Conservation (phyloP, 2,329 filamentous ascomycete species). For the Fusarium bactridioides region DNA sequence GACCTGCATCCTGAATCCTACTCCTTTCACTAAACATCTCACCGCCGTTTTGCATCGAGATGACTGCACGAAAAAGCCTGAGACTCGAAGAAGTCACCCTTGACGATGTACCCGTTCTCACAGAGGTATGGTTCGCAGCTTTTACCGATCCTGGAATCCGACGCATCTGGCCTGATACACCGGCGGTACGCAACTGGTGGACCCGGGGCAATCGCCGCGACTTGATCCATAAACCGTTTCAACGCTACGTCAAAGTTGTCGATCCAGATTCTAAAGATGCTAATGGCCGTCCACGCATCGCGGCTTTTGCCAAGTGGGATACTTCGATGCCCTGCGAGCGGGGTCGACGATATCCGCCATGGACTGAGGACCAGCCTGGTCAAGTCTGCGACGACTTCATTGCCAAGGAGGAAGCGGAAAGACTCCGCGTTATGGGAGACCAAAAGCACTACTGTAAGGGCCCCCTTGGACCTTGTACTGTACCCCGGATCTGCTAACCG, state of each 20-base stretch:
- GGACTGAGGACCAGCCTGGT: slow-evolving; percentile 21
- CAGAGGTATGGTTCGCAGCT: slow-evolving; percentile 27
- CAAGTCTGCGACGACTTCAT: slow-evolving; percentile 26
- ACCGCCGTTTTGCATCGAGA: neutral
- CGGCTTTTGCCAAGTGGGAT: slow-evolving; percentile 33
- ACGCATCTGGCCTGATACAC: slow-evolving; percentile 29
- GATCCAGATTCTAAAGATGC: slow-evolving; percentile 12
- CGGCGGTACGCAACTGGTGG: slow-evolving; percentile 29
- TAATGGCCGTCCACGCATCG: slow-evolving; percentile 16
- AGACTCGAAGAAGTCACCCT: slow-evolving; percentile 3
- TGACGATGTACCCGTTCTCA: slow-evolving; percentile 14
- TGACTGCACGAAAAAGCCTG: neutral
- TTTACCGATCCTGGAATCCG: slow-evolving; percentile 21
- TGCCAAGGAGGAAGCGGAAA: slow-evolving; percentile 16
- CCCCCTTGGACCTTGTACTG: too few relatives aligned
- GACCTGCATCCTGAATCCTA: neutral
- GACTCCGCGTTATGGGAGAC: slow-evolving; percentile 25
- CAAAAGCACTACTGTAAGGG: slow-evolving; percentile 28
- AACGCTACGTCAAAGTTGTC: slow-evolving; percentile 30
- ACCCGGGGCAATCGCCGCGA: slow-evolving; percentile 23
- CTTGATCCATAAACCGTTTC: slow-evolving; percentile 23
- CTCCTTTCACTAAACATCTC: neutral
- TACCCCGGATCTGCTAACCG: neutral
- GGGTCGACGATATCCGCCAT: slow-evolving; percentile 28
- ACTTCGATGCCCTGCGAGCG: slow-evolving; percentile 10